Evolutionary conservation across 768 basidiomycete genomes (phyloP), one percentile per base, ranked within the genome.

Genomic region (Lactarius sp.): DNA sequence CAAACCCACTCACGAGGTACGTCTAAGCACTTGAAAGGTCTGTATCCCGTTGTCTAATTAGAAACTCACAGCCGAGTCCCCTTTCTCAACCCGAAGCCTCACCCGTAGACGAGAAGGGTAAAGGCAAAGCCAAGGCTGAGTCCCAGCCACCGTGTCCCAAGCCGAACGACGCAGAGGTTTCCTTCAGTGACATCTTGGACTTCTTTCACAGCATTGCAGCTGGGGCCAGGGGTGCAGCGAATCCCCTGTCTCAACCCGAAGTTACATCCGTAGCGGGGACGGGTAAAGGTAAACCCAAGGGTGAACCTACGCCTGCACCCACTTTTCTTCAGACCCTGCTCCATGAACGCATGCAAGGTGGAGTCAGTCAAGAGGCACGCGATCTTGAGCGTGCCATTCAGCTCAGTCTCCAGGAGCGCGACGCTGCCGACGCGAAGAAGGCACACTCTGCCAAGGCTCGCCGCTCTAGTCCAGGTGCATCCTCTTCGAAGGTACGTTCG

Each of bases 321-420:
- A 37, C 22, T 0, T 6, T 64, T 16, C 10, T 60, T n/a, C 41
- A 46, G 9, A 31, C 31, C 18, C 9, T 60, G 14, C 2, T 65
- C 9, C 31, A 4, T 4, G 49, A 31, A 4, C 33, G 13, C 18
- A 6, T 37, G 49, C 49, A 27, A 1, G 54, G 64, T 18, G 33
- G 22, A 44, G 20, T 27, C 37, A 59, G 33, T 33, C 64, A 52
- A 41, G 64, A 65, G 41, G 7, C 52, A 27, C 53, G 57, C 9
- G 64, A 65, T 34, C 0, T 60, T 1, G 54, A 60, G 22, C 41
- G 27, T 0, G 59, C 64, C 3, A 65, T 65, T n/a, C 44, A 56
- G 54, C 64, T 65, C 27, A 65, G 64, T 39, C 59, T 65, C 4
- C 49, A 60, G 50, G 53, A 65, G 36, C 64, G 59, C n/a, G 31